Percentiles rank a stretch among this genome's conserved stretches.
phyloP scores from a whole-genome alignment of 306 rosid genomes.

The Astragalus glycyphyllos region DNA sequence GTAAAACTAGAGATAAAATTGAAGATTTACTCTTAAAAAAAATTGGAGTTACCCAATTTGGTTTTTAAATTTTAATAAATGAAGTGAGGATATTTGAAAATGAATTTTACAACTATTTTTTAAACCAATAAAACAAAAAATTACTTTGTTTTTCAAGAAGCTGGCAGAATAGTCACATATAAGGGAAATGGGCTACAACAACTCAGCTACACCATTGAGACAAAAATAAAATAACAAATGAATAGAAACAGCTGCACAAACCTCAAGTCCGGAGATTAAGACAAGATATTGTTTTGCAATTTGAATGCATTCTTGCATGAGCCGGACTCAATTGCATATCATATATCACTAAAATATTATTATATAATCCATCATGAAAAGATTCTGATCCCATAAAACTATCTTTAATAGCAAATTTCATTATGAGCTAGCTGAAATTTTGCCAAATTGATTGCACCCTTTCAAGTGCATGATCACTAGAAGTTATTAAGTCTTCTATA shows the following conservation, averaged over 20 bases:
- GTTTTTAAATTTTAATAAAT: no score
- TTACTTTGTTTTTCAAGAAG: no score
- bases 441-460: slow-evolving; percentile 33
- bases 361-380: slow-evolving; percentile 17
- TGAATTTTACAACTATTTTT: no score
- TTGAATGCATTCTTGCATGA: slow-evolving; percentile 41
- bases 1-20: no score
- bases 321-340: slow-evolving; percentile 21
- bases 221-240: no score
- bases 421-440: slow-evolving; percentile 36
- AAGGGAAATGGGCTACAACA: no score
- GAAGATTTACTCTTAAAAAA: no score
- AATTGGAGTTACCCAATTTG: no score
- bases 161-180: no score
- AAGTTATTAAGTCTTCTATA: slow-evolving; percentile 21
- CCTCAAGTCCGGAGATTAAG: not conserved
- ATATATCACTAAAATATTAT: not conserved
- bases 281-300: not conserved
- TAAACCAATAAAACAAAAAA: no score
- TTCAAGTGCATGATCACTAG: slow-evolving; percentile 46
- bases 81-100: no score
- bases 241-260: not conserved
- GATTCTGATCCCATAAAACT: not conserved
- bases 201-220: no score
- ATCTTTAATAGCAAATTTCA: not conserved